Evolutionary conservation across 228 moss, liverwort and hornwort species (phyloP), one percentile per base, ranked within the genome.

Genomic region (Sphagnum magellanicum): DNA sequence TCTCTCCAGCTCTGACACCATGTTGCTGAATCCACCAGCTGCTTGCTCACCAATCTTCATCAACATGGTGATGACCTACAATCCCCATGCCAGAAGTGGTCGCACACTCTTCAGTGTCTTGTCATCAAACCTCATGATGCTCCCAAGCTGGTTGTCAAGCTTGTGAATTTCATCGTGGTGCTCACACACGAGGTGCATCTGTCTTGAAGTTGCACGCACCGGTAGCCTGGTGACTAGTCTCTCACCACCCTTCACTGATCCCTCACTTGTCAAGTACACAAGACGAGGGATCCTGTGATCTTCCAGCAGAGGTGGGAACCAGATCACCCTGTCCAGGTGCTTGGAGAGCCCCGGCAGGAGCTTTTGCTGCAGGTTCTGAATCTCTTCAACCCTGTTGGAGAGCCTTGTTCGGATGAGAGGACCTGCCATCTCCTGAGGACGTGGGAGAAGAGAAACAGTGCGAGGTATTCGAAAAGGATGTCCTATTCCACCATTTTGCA

Each of bases 171-270:
- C 87, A 8, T 72, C 87, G 6, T 67, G 84, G 71, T 87, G 87
- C 75, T 87, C 87, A 73, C 87, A 87, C 87, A 87, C 81, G 52
- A 81, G 66, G 32, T 87, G 87, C 0, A 87, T 67, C 55, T 81
- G 81, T 50, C 83, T 77, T 7, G 87, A 84, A 10, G 76, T 78
- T 1, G 79, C 81, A 4, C 84, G 81, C 11, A 79, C 79, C 6
- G 49, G 8, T 0, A 83, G 75, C 69, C 64, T 77, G 52, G 81
- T 83, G 52, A 84, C 77, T 16, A 87, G 76, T 8, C 81, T 78
- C 79, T 84, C 84, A 57, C 83, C 81, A 55, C 73, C 84, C 17
- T 76, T 81, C 0, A 77, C 17, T 53, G 81, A 84, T 4, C 81
- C 87, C 0, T 78, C 77, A 4, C 84, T 87, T 65, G 80, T 83